Conservation (phyloP, 495 filamentous ascomycete genomes). For the Cercophora sp. region DNA sequence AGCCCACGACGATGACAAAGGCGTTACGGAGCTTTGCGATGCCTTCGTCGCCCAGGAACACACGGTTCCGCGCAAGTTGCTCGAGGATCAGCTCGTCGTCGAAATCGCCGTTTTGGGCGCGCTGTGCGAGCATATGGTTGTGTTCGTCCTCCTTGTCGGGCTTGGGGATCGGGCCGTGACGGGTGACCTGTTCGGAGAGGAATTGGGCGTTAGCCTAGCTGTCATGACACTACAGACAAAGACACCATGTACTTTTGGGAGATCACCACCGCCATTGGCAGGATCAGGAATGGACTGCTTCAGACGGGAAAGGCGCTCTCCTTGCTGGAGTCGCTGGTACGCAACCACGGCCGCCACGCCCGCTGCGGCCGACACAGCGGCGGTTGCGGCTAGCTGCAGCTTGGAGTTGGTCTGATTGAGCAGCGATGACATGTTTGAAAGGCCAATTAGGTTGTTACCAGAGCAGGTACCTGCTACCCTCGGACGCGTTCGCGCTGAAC, state of each 20-base stretch:
- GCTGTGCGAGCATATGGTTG: slow-evolving; percentile 67
- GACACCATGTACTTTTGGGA: no score
- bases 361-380: slow-evolving; percentile 68
- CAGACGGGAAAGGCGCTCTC: slow-evolving; percentile 59
- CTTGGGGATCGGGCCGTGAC: slow-evolving; percentile 56
- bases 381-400: slow-evolving; percentile 69
- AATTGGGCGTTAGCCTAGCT: no score
- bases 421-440: no score
- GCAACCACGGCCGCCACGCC: slow-evolving; percentile 69
- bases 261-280: no score
- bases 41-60: slow-evolving; percentile 82
- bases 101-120: slow-evolving; percentile 84
- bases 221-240: no score
- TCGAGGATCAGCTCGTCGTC: slow-evolving; percentile 94
- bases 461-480: no score
- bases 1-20: slow-evolving; percentile 86
- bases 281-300: slow-evolving; percentile 68
- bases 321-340: slow-evolving; percentile 61
- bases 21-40: slow-evolving; percentile 72
- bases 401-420: no score
- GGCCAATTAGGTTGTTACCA: no score
- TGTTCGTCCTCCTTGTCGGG: slow-evolving; percentile 71
- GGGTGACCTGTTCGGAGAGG: no score
- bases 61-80: slow-evolving; percentile 90
- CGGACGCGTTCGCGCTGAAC: no score